phyloP scores from a whole-genome alignment of 768 basidiomycete genomes.

The Pleurotus platypus region DNA sequence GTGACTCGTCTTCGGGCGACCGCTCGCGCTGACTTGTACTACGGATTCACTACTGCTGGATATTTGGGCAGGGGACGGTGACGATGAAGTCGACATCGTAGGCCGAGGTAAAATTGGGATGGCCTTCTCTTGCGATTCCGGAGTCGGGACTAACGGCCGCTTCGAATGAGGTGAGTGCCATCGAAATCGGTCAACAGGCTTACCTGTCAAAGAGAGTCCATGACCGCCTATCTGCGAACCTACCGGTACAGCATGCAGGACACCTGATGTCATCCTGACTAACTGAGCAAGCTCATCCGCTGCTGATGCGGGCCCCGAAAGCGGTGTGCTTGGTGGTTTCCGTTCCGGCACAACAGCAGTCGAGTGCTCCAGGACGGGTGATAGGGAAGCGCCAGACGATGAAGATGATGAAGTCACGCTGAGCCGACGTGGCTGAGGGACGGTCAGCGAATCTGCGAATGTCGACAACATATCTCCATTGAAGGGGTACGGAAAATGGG shows the following conservation, averaged over 20 bases:
- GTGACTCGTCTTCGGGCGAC: conserved; percentile 80
- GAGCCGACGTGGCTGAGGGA: conserved; percentile 31
- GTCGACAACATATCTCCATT: background rate
- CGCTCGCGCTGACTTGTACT: conserved; percentile 15
- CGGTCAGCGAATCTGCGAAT: conserved; percentile 22
- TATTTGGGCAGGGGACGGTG: conserved; percentile 13
- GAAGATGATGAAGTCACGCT: conserved; percentile 55
- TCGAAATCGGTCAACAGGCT: background rate
- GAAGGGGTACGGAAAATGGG: conserved; percentile 1
- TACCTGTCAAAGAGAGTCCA: conserved; percentile 20
- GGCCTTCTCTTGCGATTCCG: conserved; percentile 25
- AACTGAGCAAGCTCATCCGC: conserved; percentile 42
- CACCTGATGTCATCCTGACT: conserved; percentile 52
- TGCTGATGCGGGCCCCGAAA: conserved; percentile 22
- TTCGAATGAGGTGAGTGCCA: background rate
- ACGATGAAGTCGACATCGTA: conserved; percentile 29
- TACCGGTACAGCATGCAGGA: conserved; percentile 49
- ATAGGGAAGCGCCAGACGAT: conserved; percentile 52
- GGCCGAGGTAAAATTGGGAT: conserved; percentile 33
- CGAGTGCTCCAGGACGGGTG: conserved; percentile 40
- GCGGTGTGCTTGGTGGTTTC: conserved; percentile 12
- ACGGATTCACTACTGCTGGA: conserved; percentile 13
- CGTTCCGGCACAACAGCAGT: conserved; percentile 16
- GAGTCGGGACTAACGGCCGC: conserved; percentile 7
- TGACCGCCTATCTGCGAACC: conserved; percentile 28